Evolutionary conservation across 2,329 filamentous ascomycete species (phyloP).

Genomic region (Fusarium sp.): DNA sequence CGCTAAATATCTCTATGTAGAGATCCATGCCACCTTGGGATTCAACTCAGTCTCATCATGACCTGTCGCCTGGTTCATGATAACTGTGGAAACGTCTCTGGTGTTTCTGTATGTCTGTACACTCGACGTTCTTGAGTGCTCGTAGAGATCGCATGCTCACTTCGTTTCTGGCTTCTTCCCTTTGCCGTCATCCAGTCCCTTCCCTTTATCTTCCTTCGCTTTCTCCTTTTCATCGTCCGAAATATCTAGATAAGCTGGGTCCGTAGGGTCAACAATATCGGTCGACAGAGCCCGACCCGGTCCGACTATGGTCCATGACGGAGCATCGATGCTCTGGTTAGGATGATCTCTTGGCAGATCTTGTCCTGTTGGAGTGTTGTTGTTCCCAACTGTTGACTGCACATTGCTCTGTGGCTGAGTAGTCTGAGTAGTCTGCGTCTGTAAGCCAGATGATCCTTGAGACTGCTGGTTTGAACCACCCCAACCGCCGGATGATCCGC

Average conservation of each 20-base stretch:
- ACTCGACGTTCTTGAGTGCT: not conserved
- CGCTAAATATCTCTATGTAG: constrained; percentile 1
- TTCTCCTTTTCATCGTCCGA: not conserved
- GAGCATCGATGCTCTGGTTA: too few relatives aligned
- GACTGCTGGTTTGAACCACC: not conserved
- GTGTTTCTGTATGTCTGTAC: not conserved
- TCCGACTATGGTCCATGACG: too few relatives aligned
- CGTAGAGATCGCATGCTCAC: not conserved
- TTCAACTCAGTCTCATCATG: not conserved
- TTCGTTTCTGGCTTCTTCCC: not conserved
- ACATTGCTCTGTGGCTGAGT: not conserved
- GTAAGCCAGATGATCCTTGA: not conserved
- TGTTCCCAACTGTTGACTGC: not conserved
- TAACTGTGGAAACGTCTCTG: not conserved
- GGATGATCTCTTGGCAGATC: not conserved
- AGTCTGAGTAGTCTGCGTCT: not conserved
- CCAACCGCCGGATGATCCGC: not conserved
- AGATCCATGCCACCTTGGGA: not conserved
- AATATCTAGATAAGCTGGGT: not conserved
- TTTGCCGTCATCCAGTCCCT: not conserved
- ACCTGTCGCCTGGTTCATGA: not conserved
- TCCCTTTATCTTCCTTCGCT: not conserved
- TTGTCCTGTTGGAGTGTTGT: not conserved
- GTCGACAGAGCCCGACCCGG: too few relatives aligned
- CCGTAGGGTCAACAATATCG: not conserved